A percentile compares a stretch with the other conserved stretches of the same genome.
phyloP scores from a whole-genome alignment of 805 yeast species.

The Metschnikowia shivogae region DNA sequence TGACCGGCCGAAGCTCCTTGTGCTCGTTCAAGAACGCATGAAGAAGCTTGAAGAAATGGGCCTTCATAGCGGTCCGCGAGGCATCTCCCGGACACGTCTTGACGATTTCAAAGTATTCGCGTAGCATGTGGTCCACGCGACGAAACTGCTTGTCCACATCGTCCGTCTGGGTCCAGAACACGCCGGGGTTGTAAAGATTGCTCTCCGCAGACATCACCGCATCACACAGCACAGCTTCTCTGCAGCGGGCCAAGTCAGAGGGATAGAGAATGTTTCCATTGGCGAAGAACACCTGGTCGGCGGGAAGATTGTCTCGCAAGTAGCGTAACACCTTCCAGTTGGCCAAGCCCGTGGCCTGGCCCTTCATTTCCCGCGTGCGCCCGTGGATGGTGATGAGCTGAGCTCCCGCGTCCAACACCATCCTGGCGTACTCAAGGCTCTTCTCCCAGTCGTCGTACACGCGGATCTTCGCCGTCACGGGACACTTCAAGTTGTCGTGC shows the following conservation, averaged over 20 bases:
- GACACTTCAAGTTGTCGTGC: constrained; percentile 71
- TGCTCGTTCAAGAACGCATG: constrained; percentile 76
- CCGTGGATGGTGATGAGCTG: constrained; percentile 95
- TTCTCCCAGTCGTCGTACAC: constrained; percentile 82
- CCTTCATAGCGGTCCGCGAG: constrained; percentile 78
- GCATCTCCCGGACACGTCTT: constrained; percentile 61
- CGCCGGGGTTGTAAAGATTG: constrained; percentile 87
- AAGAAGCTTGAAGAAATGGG: constrained; percentile 84
- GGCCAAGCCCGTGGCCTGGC: constrained; percentile 92
- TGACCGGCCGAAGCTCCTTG: constrained; percentile 69
- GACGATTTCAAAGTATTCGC: constrained; percentile 88
- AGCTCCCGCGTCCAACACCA: constrained; percentile 91
- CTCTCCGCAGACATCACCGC: constrained; percentile 99
- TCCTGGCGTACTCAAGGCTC: constrained; percentile 78
- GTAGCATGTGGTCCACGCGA: constrained; percentile 72
- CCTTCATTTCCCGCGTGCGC: constrained; percentile 95
- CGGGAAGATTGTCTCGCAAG: constrained; percentile 71
- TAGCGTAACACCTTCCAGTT: constrained; percentile 81
- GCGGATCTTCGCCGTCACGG: constrained; percentile 94
- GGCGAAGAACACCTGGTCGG: constrained; percentile 82
- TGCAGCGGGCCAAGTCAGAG: constrained; percentile 71
- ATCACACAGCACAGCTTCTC: constrained; percentile 63
- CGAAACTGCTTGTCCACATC: constrained; percentile 69
- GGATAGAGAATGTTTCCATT: constrained; percentile 95
- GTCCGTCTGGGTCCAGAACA: constrained; percentile 56